These are phyloP conservation scores for Myxozyma mucilagina DNA, from an alignment of 805 yeast genomes.

Conservation along the genomic window DNA sequence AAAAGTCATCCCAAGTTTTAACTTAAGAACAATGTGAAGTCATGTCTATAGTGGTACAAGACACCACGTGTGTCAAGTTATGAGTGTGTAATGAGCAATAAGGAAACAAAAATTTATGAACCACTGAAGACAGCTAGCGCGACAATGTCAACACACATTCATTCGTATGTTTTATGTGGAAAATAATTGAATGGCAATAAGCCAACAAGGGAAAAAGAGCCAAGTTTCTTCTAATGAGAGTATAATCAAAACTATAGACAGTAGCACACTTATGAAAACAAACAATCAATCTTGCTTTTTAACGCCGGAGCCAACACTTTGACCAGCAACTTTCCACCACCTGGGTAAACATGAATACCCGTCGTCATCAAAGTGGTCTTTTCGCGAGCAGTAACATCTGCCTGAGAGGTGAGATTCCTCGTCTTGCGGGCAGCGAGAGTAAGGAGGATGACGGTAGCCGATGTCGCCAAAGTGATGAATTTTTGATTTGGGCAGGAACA, in stretches of 20 bases:
- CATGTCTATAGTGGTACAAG: not conserved
- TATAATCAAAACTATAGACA: not conserved
- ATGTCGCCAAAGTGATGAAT: constrained; percentile 72
- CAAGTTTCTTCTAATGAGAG: not conserved
- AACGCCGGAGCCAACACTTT: constrained; percentile 20
- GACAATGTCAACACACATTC: not conserved
- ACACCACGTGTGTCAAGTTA: no score
- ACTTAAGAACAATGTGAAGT: not conserved
- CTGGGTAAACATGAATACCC: constrained; percentile 31
- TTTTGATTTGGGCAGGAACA: constrained; percentile 56
- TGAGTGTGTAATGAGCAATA: no score
- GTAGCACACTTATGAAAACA: not conserved
- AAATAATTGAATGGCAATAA: not conserved
- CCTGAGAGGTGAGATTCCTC: constrained; percentile 26
- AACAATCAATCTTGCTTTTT: constrained; percentile 6
- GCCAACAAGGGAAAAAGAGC: not conserved
- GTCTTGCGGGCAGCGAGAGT: constrained; percentile 33
- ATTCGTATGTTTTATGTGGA: not conserved
- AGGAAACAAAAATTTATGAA: not conserved
- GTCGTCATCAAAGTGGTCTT: constrained; percentile 30
- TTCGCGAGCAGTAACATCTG: constrained; percentile 26
- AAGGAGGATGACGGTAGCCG: constrained; percentile 51
- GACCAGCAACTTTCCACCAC: constrained; percentile 33
- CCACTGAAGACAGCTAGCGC: not conserved
- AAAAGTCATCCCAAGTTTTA: not conserved